phyloP scores from a whole-genome alignment of 2,329 filamentous ascomycete genomes.

The Bertia moriformis region DNA sequence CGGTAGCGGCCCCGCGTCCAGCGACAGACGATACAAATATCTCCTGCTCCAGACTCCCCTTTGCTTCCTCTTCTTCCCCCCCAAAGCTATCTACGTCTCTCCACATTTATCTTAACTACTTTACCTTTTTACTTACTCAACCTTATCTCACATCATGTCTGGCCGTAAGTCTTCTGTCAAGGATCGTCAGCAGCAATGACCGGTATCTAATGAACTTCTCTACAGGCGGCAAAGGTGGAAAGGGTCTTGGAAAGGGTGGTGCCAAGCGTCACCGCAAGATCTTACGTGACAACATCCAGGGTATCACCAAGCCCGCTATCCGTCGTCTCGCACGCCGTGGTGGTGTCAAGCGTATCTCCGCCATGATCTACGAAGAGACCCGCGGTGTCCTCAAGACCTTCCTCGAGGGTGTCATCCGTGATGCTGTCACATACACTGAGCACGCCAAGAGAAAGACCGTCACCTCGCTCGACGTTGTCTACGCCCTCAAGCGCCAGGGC shows the following conservation, averaged over 20 bases:
- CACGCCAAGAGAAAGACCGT: slow-evolving; percentile 73
- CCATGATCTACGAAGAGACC: slow-evolving; percentile 68
- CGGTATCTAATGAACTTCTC: neutral
- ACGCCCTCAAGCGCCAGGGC: slow-evolving; percentile 55
- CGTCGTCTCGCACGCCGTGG: slow-evolving; percentile 96
- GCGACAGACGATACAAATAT: neutral
- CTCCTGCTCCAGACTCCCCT: neutral
- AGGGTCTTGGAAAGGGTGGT: slow-evolving; percentile 94
- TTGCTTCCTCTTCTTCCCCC: neutral
- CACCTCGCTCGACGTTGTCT: slow-evolving; percentile 55
- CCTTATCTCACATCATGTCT: neutral
- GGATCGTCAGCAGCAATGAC: too few relatives aligned
- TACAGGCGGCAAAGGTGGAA: slow-evolving; percentile 66
- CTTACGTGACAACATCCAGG: slow-evolving; percentile 98
- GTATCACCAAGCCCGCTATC: slow-evolving; percentile 97
- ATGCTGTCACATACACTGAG: slow-evolving; percentile 66
- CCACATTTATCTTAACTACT: neutral
- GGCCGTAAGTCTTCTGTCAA: slow-evolving; percentile 1
- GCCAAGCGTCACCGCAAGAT: slow-evolving; percentile 99
- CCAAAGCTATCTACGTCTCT: neutral
- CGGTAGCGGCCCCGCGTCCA: neutral
- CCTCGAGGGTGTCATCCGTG: slow-evolving; percentile 64
- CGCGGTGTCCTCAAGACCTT: slow-evolving; percentile 66
- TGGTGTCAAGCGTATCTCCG: slow-evolving; percentile 77
- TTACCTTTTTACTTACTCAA: neutral